Base-by-base conservation (phyloP, 495 filamentous ascomycete species). In the Parmelia sp. region DNA sequence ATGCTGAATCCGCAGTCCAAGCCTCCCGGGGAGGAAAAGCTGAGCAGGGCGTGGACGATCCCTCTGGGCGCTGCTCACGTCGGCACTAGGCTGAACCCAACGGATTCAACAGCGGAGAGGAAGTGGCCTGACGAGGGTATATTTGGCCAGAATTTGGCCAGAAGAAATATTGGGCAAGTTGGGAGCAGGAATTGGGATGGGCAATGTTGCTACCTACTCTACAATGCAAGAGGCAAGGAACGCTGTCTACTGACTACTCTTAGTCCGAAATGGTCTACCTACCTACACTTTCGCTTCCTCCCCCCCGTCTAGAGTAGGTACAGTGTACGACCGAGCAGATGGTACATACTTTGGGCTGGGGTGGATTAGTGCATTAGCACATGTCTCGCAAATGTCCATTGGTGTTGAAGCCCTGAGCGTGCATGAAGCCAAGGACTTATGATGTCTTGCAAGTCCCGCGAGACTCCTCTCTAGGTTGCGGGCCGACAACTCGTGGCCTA, bases 401-500 rank as follows among this genome's bases (percentile, higher is more conserved):
- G 62, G 62, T 33, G 12, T 59, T 36, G 42, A n/a, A 53, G 40
- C 57, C 19, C 58, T 15, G 21, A 45, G 44, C 21, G 35, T 59
- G 62, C 62, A 64, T 53, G 45, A 12, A 45, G 62, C 42, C 55
- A 63, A 53, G n/a, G 42, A 23, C 25, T 33, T 29, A 63, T 63
- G 61, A 63, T 63, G 51, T 36, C 51, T 63, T 45, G n/a, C 40
- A 31, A 27, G 23, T 25, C n/a, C 36, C 25, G 25, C 36, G 45
- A 57, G 33, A 63, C 36, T 55, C 36, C 14, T 8, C 62, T 53
- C 40, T 64, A 64, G 62, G 62, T 67, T 63, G 55, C 65, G 68
- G 68, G 57, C 68, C 68, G 65, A 51, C 51, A 59, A 63, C 60
- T 62, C 63, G 59, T 67, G 55, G 68, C 55, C 66, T 51, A 33